Base-by-base conservation (phyloP, 2,329 filamentous ascomycete genomes). In the Aspergillus fructus region DNA sequence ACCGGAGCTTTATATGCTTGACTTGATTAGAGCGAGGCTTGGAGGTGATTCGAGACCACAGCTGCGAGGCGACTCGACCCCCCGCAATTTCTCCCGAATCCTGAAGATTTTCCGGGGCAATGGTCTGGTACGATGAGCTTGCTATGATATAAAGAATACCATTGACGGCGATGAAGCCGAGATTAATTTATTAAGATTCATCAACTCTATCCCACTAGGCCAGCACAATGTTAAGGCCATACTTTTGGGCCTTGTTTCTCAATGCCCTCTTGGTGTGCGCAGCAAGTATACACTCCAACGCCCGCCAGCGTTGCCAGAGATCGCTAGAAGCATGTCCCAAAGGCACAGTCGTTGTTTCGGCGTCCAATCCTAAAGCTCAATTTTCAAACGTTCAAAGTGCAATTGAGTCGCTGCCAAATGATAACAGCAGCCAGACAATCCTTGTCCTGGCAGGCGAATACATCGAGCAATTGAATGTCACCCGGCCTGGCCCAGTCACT, bases 381-480 rank as follows among this genome's bases (percentile, higher is more conserved):
- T 71, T 67, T 63, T 68, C 65, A 3, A 78, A 72, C 12, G 72
- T 83, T 34, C 81, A 83, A 67, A 75, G 74, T 3, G 81, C 81
- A 19, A 74, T 83, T 34, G 66, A 75, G 11, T 78, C 78, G 43
- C 67, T 82, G 4, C 77, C 78, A 0, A 69, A 78, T 49, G 72
- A 82, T 63, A 76, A 74, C 15, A 72, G 72, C 5, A 67, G 79
- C 0, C 76, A 81, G 56, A 79, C 79, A 17, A 87, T 89, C 62
- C 78, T 89, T 12, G 81, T 89, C 46, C 79, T 81, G 0, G 77
- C 84, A 0, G 86, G 86, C 0, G 79, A 78, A 58, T 89, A 89
- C 64, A 82, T 75, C 1, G 86, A 88, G 65, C 85, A 87, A 70
- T 72, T 89, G 59, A 89, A 89, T 62, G 77, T 89, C 58, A 89